Conservation (phyloP, 768 basidiomycete genomes). For the Naganishia friedmannii region DNA sequence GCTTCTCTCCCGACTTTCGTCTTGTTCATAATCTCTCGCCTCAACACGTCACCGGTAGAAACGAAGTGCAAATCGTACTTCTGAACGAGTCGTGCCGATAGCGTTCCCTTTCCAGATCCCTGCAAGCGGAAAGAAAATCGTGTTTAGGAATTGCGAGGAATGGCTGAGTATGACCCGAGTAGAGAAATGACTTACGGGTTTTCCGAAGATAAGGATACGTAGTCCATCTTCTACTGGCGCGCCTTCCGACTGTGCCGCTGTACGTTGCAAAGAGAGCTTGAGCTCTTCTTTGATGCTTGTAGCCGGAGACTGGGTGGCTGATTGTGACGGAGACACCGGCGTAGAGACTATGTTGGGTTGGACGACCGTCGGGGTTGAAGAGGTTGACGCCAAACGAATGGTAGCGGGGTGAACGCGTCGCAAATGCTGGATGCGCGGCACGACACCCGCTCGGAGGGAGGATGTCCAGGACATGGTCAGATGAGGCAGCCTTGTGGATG, state of each 20-base stretch:
- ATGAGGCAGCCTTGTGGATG: neutral
- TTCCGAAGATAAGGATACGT: conserved; percentile 52
- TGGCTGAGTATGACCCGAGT: neutral
- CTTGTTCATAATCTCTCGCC: conserved; percentile 49
- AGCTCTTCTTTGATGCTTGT: conserved; percentile 16
- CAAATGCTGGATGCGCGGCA: neutral
- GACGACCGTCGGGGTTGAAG: neutral
- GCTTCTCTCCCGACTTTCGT: conserved; percentile 47
- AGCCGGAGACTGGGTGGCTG: neutral
- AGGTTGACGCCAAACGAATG: neutral
- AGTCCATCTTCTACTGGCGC: conserved; percentile 34
- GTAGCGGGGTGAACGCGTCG: neutral
- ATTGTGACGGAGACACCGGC: neutral
- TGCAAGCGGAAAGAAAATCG: conserved; percentile 3
- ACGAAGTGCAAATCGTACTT: conserved; percentile 52
- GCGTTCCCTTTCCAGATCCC: conserved; percentile 40
- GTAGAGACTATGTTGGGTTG: neutral
- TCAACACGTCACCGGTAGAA: conserved; percentile 51
- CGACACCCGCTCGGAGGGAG: neutral
- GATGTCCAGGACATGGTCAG: neutral
- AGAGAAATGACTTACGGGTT: conserved; percentile 45
- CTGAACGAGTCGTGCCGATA: conserved; percentile 42
- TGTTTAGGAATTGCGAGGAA: neutral
- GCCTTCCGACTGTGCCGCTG: neutral
- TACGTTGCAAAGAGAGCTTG: neutral